A percentile compares a stretch with the other conserved stretches of the same genome.
Conservation (phyloP, 768 basidiomycete genomes). For the Lactarius pseudohatsudake region DNA sequence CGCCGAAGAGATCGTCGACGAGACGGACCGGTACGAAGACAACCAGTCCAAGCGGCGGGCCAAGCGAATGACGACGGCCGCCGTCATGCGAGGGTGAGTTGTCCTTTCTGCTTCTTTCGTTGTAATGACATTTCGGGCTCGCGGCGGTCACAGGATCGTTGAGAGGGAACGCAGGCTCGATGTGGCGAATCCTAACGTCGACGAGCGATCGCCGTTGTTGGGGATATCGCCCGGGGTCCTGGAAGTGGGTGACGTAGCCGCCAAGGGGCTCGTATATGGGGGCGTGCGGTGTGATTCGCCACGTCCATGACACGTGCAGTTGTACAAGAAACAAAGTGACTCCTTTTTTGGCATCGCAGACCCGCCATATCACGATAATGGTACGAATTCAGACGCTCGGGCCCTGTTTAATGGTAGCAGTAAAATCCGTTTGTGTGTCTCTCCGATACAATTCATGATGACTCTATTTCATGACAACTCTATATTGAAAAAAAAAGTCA, state of each 20-base stretch:
- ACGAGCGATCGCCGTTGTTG: conserved; percentile 24
- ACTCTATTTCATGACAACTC: not conserved
- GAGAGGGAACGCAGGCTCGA: conserved; percentile 46
- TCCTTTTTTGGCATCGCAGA: not conserved
- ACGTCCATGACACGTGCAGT: conserved; percentile 1
- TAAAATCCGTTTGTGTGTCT: not conserved
- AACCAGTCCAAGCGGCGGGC: conserved; percentile 79
- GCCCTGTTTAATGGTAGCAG: not conserved
- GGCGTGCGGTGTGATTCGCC: conserved; percentile 11
- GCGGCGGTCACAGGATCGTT: conserved; percentile 45
- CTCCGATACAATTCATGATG: not conserved
- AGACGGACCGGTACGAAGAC: conserved; percentile 88
- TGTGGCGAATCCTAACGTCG: not conserved
- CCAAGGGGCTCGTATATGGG: conserved; percentile 3
- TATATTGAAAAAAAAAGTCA: not conserved
- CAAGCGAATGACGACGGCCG: conserved; percentile 66
- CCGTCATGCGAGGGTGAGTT: conserved; percentile 75
- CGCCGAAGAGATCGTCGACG: conserved; percentile 93
- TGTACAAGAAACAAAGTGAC: conserved; percentile 58
- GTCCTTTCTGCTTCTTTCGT: not conserved
- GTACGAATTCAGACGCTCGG: not conserved
- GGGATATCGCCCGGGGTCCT: not conserved
- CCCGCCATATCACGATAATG: not conserved
- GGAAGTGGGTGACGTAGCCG: not conserved
- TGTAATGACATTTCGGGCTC: not conserved